These are phyloP conservation scores for Russula griseocarnosa DNA, from an alignment of 768 basidiomycete species.

Conservation along the genomic window DNA sequence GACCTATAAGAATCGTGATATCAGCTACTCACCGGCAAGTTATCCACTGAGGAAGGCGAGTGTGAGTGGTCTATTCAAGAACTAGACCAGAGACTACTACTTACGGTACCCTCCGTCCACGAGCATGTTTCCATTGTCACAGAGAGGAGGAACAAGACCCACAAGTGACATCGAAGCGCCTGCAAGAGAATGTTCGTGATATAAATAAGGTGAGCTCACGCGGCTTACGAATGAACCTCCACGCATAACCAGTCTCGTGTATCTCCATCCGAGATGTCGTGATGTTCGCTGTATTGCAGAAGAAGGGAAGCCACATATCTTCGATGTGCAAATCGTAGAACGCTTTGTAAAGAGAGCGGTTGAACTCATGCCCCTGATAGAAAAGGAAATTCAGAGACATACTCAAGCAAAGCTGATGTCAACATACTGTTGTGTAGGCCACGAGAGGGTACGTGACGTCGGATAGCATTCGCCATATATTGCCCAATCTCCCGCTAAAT, in stretches of 20 bases:
- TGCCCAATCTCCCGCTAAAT: constrained; percentile 88
- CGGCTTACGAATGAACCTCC: constrained; percentile 79
- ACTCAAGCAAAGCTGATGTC: constrained; percentile 10
- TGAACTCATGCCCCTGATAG: constrained; percentile 84
- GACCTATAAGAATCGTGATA: neutral
- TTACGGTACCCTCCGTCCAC: constrained; percentile 87
- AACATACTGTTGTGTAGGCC: constrained; percentile 77
- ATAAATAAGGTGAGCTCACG: neutral
- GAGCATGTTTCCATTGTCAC: constrained; percentile 88
- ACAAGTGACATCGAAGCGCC: constrained; percentile 98
- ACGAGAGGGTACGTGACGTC: constrained; percentile 93
- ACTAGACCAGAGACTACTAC: constrained; percentile 36
- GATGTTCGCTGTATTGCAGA: constrained; percentile 97
- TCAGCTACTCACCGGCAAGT: constrained; percentile 61
- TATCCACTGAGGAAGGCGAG: constrained; percentile 58
- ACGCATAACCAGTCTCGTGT: constrained; percentile 97
- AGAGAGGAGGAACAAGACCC: constrained; percentile 89
- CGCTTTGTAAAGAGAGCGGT: constrained; percentile 90
- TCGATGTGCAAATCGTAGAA: constrained; percentile 94
- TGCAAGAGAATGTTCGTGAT: constrained; percentile 30
- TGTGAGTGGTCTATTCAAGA: constrained; percentile 12
- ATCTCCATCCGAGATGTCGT: constrained; percentile 95
- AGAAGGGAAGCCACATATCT: constrained; percentile 98
- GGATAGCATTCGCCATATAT: constrained; percentile 88
- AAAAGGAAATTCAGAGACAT: constrained; percentile 3